Conservation (phyloP, 345 rosid genomes). For the Luvunga scandens region DNA sequence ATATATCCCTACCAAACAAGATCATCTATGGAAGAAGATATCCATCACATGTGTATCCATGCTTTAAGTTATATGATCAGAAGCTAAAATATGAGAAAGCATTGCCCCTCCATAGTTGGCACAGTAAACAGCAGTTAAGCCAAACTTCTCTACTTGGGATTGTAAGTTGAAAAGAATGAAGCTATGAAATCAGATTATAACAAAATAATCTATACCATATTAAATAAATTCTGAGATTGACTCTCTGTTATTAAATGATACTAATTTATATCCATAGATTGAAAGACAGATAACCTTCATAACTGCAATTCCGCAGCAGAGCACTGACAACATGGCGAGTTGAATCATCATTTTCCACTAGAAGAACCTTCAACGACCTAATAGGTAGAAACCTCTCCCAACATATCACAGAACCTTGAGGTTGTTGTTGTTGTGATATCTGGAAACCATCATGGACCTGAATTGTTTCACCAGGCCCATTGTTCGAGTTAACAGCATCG, state of each 20-base stretch:
- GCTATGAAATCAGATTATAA: neutral
- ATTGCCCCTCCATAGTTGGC: neutral
- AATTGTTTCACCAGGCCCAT: constrained; percentile 25
- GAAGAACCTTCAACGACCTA: constrained; percentile 71
- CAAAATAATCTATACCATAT: neutral
- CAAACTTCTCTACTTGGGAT: neutral
- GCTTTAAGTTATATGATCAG: neutral
- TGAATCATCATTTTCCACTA: constrained; percentile 76
- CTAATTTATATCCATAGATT: neutral
- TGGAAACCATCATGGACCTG: constrained; percentile 29
- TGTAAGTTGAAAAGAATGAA: neutral
- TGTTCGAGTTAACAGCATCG: constrained; percentile 29
- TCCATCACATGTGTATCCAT: neutral
- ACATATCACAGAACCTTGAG: constrained; percentile 37
- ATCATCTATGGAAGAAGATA: neutral
- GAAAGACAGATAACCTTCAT: constrained; percentile 48
- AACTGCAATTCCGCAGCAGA: constrained; percentile 74
- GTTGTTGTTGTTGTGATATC: constrained; percentile 37
- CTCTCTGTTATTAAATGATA: neutral
- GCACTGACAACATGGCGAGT: constrained; percentile 77
- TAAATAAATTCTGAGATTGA: neutral
- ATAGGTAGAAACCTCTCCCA: constrained; percentile 84
- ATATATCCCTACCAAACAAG: neutral
- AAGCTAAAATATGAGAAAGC: neutral
- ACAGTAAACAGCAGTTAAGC: neutral